A percentile compares a stretch with the other conserved stretches of the same genome.
Conservation (phyloP, 768 basidiomycete genomes). For the Leucogyrophana mollusca region DNA sequence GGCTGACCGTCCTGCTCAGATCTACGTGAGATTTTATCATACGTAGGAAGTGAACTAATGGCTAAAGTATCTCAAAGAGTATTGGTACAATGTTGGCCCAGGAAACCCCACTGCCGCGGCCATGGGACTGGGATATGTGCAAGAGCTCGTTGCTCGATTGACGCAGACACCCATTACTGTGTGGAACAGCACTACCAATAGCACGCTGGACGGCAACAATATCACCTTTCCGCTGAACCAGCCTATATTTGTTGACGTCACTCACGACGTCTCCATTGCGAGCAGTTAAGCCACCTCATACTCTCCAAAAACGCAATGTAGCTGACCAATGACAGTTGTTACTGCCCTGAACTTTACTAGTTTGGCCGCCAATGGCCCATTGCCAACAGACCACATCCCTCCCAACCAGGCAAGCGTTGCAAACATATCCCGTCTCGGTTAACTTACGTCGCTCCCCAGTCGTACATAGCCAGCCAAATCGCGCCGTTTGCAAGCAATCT, state of each 20-base stretch:
- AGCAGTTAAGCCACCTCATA: constrained; percentile 24
- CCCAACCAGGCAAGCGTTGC: constrained; percentile 24
- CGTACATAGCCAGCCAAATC: constrained; percentile 41
- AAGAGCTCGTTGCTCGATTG: constrained; percentile 43
- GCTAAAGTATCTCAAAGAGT: neutral
- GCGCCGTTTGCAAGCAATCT: constrained; percentile 48
- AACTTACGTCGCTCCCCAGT: no score
- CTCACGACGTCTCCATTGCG: constrained; percentile 44
- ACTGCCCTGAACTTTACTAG: constrained; percentile 46
- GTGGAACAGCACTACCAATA: constrained; percentile 46
- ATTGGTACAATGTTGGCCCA: constrained; percentile 39
- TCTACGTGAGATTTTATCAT: neutral
- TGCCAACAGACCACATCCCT: constrained; percentile 37
- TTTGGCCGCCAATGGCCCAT: constrained; percentile 39
- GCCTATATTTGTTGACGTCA: constrained; percentile 44
- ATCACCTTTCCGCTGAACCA: constrained; percentile 34
- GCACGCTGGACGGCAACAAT: constrained; percentile 40
- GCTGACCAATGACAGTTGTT: constrained; percentile 20
- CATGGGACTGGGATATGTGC: constrained; percentile 39
- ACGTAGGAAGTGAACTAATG: constrained; percentile 2
- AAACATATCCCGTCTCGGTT: no score
- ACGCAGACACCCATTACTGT: constrained; percentile 34
- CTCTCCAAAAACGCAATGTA: neutral
- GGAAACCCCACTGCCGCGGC: constrained; percentile 42
- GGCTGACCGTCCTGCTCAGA: neutral